Evolutionary conservation across 768 basidiomycete species (phyloP).

Genomic region (Kwoniella sp.): DNA sequence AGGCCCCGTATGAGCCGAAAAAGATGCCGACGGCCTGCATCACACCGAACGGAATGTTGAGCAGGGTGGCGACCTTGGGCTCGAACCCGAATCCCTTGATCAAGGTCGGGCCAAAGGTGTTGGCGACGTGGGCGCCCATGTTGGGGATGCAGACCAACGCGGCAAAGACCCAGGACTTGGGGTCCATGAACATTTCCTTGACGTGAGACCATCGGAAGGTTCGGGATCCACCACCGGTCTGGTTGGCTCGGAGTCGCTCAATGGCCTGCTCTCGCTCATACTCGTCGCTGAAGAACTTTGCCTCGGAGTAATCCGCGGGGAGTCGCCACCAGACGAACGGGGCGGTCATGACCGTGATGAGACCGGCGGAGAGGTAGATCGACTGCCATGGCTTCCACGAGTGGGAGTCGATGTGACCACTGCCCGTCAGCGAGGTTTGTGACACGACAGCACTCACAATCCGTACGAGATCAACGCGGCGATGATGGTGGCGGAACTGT

Average conservation of each 20-base stretch:
- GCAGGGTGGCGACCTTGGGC: conserved; percentile 52
- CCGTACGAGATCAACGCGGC: conserved; percentile 25
- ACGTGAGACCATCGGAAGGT: conserved; percentile 29
- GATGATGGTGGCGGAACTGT: conserved; percentile 32
- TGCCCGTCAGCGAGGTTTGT: neutral
- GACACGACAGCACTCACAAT: conserved; percentile 6
- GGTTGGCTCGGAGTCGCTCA: conserved; percentile 30
- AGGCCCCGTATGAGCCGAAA: conserved; percentile 52
- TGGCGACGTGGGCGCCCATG: conserved; percentile 19
- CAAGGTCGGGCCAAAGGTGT: conserved; percentile 41
- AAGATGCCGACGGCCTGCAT: conserved; percentile 50
- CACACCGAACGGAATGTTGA: conserved; percentile 56
- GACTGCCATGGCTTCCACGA: conserved; percentile 24
- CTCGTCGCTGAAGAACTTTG: conserved; percentile 24
- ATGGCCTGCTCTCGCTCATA: conserved; percentile 22
- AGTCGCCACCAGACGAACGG: conserved; percentile 27
- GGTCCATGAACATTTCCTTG: conserved; percentile 25
- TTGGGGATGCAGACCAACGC: conserved; percentile 12
- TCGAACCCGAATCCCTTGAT: conserved; percentile 27
- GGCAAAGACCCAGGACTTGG: conserved; percentile 28
- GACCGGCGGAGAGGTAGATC: conserved; percentile 33
- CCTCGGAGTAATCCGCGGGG: conserved; percentile 17
- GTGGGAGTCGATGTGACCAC: conserved; percentile 21
- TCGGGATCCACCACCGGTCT: conserved; percentile 28
- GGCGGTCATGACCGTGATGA: conserved; percentile 24